phyloP scores from a whole-genome alignment of 192 early-diverging fungal species.

The Jimgerdemannia lactiflua region DNA sequence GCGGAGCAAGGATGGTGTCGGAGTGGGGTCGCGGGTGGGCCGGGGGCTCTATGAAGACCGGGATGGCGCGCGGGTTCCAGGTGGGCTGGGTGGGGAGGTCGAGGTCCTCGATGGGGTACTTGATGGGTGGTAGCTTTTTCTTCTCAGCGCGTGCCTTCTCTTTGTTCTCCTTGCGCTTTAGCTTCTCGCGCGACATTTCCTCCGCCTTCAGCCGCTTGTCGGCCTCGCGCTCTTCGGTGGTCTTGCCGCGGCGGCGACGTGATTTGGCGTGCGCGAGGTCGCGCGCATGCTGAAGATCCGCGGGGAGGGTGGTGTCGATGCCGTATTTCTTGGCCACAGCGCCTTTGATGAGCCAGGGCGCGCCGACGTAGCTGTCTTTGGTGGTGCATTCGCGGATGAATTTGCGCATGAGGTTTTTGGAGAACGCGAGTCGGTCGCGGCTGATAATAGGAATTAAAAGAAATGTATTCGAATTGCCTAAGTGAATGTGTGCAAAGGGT shows the following conservation, averaged over 20 bases:
- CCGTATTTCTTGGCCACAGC: slow-evolving; percentile 44
- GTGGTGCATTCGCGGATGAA: slow-evolving; percentile 64
- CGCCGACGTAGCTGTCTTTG: slow-evolving; percentile 66
- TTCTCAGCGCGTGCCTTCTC: slow-evolving; percentile 29
- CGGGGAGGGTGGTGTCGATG: slow-evolving; percentile 37
- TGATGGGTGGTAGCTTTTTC: slow-evolving; percentile 39
- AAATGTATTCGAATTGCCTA: neutral
- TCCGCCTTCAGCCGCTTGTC: slow-evolving; percentile 23
- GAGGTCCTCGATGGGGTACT: slow-evolving; percentile 85
- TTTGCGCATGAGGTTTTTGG: slow-evolving; percentile 68
- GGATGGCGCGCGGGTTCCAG: slow-evolving; percentile 35
- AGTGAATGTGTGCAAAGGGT: neutral
- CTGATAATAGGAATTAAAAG: slow-evolving; percentile 17
- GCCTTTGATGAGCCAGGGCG: slow-evolving; percentile 73
- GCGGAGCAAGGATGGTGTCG: slow-evolving; percentile 47
- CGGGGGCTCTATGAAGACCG: slow-evolving; percentile 7
- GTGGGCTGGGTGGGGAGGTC: too few species aligned
- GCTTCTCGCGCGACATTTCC: slow-evolving; percentile 33
- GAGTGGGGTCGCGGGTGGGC: slow-evolving; percentile 37
- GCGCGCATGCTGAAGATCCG: slow-evolving; percentile 36
- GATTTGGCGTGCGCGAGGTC: slow-evolving; percentile 32
- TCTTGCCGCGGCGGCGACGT: slow-evolving; percentile 30
- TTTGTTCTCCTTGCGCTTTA: slow-evolving; percentile 18
- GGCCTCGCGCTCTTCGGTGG: slow-evolving; percentile 16
- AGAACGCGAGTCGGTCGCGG: slow-evolving; percentile 60